A percentile compares a stretch with the other conserved stretches of the same genome.
phyloP scores from a whole-genome alignment of 2,329 filamentous ascomycete genomes.

The Pyrenophora tritici-repentis region DNA sequence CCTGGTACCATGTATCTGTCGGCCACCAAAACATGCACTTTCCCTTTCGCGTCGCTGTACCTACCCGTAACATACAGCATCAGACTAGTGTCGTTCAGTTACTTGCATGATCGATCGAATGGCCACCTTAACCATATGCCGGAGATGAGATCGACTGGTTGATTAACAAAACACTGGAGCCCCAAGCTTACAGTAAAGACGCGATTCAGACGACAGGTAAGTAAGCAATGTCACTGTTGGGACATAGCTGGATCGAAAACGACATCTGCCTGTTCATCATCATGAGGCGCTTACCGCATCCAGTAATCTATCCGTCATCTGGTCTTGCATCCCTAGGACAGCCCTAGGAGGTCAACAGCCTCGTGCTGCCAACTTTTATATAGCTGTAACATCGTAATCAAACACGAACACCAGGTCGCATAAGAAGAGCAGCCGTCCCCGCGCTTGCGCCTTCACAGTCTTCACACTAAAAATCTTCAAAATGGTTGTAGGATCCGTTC shows the following conservation, averaged over 20 bases:
- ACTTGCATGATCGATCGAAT: no score
- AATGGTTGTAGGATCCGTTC: constrained; percentile 85
- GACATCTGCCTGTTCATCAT: neutral
- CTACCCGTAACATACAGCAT: no score
- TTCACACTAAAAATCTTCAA: constrained; percentile 13
- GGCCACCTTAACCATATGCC: no score
- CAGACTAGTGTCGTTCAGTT: no score
- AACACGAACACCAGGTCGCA: constrained; percentile 1
- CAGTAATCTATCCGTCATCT: constrained; percentile 26
- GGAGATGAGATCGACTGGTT: no score
- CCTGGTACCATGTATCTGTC: no score
- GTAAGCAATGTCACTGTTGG: no score
- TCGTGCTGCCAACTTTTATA: constrained; percentile 25
- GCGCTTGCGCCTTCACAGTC: neutral
- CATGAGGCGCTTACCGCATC: constrained; percentile 10
- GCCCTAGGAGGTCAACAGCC: constrained; percentile 15
- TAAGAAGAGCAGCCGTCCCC: neutral
- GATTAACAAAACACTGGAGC: no score
- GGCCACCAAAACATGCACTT: no score
- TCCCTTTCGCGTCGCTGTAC: no score
- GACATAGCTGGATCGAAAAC: neutral
- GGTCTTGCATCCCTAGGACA: constrained; percentile 15
- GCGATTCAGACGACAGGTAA: no score
- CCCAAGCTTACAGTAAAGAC: no score
- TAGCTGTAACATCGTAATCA: constrained; percentile 21